Base-by-base conservation (phyloP, 441 rosid species). In the Adansonia madagascariensis region DNA sequence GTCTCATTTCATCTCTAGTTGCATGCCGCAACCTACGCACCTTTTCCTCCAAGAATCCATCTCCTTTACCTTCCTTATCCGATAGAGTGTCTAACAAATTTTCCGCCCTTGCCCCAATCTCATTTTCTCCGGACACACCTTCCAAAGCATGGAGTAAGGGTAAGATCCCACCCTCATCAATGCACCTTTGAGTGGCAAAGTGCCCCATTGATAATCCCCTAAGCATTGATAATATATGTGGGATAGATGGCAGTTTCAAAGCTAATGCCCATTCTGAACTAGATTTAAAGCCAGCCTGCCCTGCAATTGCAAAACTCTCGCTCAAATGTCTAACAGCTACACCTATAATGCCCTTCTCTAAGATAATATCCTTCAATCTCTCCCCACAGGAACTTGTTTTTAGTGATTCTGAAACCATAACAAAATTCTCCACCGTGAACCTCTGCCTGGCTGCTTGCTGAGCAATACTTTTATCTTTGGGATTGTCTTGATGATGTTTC, bases 321-420 rank as follows among this genome's bases (percentile, higher is more conserved):
- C 85, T 89, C 62, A 97, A 82, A 86, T 97, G 93, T 82, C 84
- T 82, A 74, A 95, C 94, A 20, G 99, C 98, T 86, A 89, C 93
- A 82, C 84, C 89, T 27, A 86, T 89, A 78, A 95, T 95, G 74
- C 98, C 98, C 84, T 92, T 93, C 88, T 92, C 98, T 60, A 95
- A 82, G 76, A 97, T 92, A 59, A 95, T 97, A 83, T 95, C 98
- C 86, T 97, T 97, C 86, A 95, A 82, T 81, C 97, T 91, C 89
- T 95, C 99, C 75, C 99, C 99, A 82, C 98, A 95, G 66, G 98
- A 97, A 85, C 99, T 97, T 70, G 99, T 95, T 87, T 93, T 95
- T 10, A 97, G 97, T 39, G 99, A 97, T 82, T 97, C 99, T 57
- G 99, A 94, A 17, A 97, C 99, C 79, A 98, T 88, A 44, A 93